Base-by-base conservation (phyloP, 768 basidiomycete genomes). In the Clathrus columnatus region DNA sequence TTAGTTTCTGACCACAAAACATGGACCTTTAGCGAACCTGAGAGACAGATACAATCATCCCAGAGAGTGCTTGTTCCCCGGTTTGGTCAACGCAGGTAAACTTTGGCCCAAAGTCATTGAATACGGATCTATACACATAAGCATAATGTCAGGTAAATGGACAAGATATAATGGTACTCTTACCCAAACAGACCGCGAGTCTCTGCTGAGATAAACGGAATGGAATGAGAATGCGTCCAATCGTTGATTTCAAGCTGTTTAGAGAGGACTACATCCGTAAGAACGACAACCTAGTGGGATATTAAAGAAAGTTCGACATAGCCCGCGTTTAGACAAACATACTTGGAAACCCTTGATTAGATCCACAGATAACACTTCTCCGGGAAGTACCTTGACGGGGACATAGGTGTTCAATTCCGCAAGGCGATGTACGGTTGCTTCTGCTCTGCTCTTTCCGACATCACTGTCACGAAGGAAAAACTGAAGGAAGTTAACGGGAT, bases 11-110 rank as follows among this genome's bases (percentile, higher is more conserved):
- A 6, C 18, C n/a, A 36, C 32, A 28, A 10, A 36, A 29, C 16
- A 24, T 23, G 30, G 48, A 11, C 27, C 49, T 30, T 20, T 44
- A 45, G 46, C 36, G 29, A 48, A 88, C 93, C 75, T 90, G 87
- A 52, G 82, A 84, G n/a, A 98, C 82, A 51, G 90, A 87, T 8
- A 93, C 94, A 54, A 97, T 87, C 92, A 99, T 97, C 18, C 96
- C 96, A 1, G 82, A 78, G 56, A 97, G 74, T 2, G 93, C 87
- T 61, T 91, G 85, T 70, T 98, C 96, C 17, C 96, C 96, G n/a
- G 90, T 94, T n/a, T 92, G 85, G 66, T 99, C 96, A 23, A 96
- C 89, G 61, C 92, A 94, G 16, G 91, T 85, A 66, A 98, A 99
- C 68, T 90, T 91, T 23, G 84, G 70, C 5, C 96, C 96, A 62